Evolutionary conservation across 108 stramenopile genomes (phyloP).

Genomic region (Fistulifera solaris): DNA sequence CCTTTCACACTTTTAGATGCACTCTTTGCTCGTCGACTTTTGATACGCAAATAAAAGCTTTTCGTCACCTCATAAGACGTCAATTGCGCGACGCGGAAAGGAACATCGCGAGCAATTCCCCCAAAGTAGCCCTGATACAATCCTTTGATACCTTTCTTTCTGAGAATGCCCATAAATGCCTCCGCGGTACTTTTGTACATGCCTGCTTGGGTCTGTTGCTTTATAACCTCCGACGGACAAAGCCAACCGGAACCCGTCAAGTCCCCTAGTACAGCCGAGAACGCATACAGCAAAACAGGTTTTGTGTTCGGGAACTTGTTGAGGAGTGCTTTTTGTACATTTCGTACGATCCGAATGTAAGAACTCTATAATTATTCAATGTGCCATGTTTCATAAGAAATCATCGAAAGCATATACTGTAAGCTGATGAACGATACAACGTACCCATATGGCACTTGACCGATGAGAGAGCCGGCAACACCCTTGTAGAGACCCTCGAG

Average conservation of each 20-base stretch:
- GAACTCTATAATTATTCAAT: slow-evolving; percentile 20
- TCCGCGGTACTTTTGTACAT: slow-evolving; percentile 46
- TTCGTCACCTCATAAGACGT: slow-evolving; percentile 70
- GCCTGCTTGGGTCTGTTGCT: slow-evolving; percentile 72
- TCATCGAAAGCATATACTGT: no score
- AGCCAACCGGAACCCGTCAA: slow-evolving; percentile 68
- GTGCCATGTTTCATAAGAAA: no score
- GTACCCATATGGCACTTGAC: slow-evolving; percentile 74
- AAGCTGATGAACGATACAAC: neutral
- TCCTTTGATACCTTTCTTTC: slow-evolving; percentile 38
- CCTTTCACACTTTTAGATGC: slow-evolving; percentile 9
- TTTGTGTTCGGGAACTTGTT: slow-evolving; percentile 38
- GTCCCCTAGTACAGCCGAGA: slow-evolving; percentile 63
- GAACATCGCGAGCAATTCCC: slow-evolving; percentile 63
- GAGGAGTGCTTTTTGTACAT: slow-evolving; percentile 62
- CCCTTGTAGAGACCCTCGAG: slow-evolving; percentile 49
- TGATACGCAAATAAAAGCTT: slow-evolving; percentile 28
- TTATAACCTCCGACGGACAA: slow-evolving; percentile 71
- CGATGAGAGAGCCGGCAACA: slow-evolving; percentile 46
- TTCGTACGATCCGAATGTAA: slow-evolving; percentile 81
- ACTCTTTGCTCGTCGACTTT: slow-evolving; percentile 3
- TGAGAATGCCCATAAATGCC: slow-evolving; percentile 46
- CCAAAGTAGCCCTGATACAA: slow-evolving; percentile 63
- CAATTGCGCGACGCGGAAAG: slow-evolving; percentile 73
- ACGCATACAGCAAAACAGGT: slow-evolving; percentile 48